phyloP scores from a whole-genome alignment of 1,139 yeast genomes.

The Blastobotrys niveus region DNA sequence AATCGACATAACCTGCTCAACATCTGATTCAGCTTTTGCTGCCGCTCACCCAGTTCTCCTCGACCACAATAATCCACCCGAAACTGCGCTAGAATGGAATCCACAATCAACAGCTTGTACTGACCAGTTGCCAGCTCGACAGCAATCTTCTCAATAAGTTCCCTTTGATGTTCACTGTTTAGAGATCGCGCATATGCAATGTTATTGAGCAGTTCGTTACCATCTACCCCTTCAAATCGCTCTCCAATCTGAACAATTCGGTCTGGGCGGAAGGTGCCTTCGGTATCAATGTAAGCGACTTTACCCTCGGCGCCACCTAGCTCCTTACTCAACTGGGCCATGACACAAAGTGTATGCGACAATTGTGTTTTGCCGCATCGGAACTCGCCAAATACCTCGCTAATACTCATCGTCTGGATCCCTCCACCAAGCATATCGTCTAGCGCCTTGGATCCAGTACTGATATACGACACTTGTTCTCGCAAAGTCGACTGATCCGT shows the following conservation, averaged over 20 bases:
- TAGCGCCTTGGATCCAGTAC: constrained; percentile 52
- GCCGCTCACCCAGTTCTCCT: constrained; percentile 57
- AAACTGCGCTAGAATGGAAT: constrained; percentile 58
- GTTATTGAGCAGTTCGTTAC: constrained; percentile 47
- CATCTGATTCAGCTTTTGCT: constrained; percentile 56
- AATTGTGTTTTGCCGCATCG: constrained; percentile 58
- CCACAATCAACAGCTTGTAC: constrained; percentile 44
- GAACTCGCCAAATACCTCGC: constrained; percentile 60
- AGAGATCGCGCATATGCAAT: constrained; percentile 54
- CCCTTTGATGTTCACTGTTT: constrained; percentile 58
- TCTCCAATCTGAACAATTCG: constrained; percentile 47
- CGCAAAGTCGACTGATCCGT: constrained; percentile 47
- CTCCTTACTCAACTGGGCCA: constrained; percentile 50
- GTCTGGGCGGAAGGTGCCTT: constrained; percentile 39
- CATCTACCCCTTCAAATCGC: constrained; percentile 46
- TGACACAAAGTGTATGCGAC: constrained; percentile 55
- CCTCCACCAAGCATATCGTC: constrained; percentile 57
- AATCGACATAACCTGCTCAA: constrained; percentile 46
- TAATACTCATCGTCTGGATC: constrained; percentile 53
- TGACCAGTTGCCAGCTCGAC: constrained; percentile 46
- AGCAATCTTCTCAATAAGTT: constrained; percentile 49
- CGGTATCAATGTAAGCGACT: constrained; percentile 56
- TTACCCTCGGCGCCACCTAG: constrained; percentile 59
- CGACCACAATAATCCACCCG: constrained; percentile 57
- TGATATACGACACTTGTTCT: constrained; percentile 42